Percentiles rank a stretch among this genome's conserved stretches.
Evolutionary conservation across 1,284 basidiomycete species (phyloP).

Genomic region (Puccinia hordei): DNA sequence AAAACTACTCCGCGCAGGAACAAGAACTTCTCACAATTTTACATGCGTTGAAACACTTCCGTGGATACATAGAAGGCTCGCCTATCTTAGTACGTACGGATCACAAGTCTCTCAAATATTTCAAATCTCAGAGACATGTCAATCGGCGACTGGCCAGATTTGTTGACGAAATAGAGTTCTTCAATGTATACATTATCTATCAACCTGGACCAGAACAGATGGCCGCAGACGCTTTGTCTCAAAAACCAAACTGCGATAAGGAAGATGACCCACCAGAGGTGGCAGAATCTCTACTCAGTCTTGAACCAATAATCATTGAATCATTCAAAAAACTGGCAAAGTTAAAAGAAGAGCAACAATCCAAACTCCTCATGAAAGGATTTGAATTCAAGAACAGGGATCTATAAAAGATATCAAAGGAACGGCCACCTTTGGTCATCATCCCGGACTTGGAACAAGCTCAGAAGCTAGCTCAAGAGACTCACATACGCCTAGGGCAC

Average conservation of each 20-base stretch:
- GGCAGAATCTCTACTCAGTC: background rate
- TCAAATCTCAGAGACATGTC: conserved; percentile 11
- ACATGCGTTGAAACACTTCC: conserved; percentile 13
- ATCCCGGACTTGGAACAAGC: background rate
- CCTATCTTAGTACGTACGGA: conserved; percentile 7
- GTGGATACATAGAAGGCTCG: conserved; percentile 21
- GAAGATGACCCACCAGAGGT: conserved; percentile 15
- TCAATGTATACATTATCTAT: conserved; percentile 2
- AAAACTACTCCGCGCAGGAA: background rate
- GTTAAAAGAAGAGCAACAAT: background rate
- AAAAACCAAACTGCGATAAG: background rate
- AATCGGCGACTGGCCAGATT: background rate
- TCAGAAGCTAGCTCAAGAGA: background rate
- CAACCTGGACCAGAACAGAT: conserved; percentile 1
- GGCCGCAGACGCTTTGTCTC: conserved; percentile 15
- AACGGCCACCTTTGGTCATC: background rate
- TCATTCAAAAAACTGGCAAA: background rate
- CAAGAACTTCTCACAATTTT: conserved; percentile 7
- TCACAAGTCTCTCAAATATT: conserved; percentile 24
- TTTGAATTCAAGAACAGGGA: background rate
- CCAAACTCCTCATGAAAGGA: no score
- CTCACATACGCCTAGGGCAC: background rate
- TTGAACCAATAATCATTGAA: background rate
- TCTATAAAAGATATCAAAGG: background rate
- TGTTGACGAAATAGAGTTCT: conserved; percentile 19